phyloP scores from a whole-genome alignment of 257 asterid species.

The Gardenia jasminoides region DNA sequence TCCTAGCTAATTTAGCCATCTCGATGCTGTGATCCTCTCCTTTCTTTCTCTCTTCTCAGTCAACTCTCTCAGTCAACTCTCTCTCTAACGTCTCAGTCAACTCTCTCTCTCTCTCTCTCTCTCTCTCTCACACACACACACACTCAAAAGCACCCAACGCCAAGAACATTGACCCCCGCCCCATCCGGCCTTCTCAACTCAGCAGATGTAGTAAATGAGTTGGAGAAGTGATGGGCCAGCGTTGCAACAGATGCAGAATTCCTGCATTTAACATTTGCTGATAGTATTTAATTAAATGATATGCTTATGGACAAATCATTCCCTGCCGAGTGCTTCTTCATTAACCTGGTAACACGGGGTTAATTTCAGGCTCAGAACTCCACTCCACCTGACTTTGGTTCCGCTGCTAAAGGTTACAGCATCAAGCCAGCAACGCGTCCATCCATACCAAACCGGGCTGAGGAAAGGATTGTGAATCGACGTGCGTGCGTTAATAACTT shows the following conservation, averaged over 20 bases:
- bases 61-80: constrained; percentile 6
- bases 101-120: neutral
- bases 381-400: constrained; percentile 45
- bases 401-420: constrained; percentile 62
- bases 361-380: constrained; percentile 44
- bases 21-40: constrained; percentile 39
- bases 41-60: neutral
- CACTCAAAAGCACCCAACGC: neutral
- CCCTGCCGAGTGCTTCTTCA: neutral
- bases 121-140: too few relatives aligned
- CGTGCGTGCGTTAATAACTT: constrained; percentile 33
- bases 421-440: constrained; percentile 40
- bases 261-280: neutral
- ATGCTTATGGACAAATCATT: neutral
- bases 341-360: too few relatives aligned
- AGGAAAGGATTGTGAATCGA: constrained; percentile 52
- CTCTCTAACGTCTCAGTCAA: neutral
- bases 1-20: constrained; percentile 62
- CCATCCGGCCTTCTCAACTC: neutral
- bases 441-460: constrained; percentile 36
- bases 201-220: neutral
- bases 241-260: neutral
- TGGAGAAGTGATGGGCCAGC: neutral
- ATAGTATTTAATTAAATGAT: neutral
- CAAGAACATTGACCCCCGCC: neutral